Evolutionary conservation across 495 filamentous ascomycete species (phyloP).

Genomic region (Penicillium angulare): DNA sequence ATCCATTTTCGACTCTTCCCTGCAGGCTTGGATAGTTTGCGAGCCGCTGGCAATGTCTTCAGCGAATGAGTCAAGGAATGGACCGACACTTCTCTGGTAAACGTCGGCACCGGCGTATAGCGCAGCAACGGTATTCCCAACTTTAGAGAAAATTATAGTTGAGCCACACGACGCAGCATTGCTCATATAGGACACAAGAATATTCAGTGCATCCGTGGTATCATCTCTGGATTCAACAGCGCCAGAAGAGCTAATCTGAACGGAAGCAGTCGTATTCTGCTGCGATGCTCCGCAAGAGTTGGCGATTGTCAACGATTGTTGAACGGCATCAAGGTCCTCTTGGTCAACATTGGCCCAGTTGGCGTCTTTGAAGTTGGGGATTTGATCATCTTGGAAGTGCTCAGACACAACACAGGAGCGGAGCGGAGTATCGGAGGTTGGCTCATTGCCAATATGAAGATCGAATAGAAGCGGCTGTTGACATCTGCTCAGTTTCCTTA

Average conservation of each 20-base stretch:
- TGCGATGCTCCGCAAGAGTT: not conserved
- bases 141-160: not conserved
- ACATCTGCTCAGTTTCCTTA: not conserved
- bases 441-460: not conserved
- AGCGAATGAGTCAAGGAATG: not conserved
- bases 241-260: not conserved
- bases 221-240: not conserved
- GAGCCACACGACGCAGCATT: conserved; percentile 2
- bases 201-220: not conserved
- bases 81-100: not conserved
- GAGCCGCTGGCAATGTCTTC: not conserved
- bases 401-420: not conserved
- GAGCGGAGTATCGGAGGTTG: not conserved
- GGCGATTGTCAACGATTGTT: not conserved
- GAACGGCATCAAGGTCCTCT: not conserved
- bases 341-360: not conserved
- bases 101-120: not conserved
- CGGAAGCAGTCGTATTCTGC: not conserved
- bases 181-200: conserved; percentile 3
- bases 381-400: not conserved
- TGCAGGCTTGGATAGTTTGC: not conserved
- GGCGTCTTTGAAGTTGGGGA: not conserved
- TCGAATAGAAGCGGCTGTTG: not conserved
- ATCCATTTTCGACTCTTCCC: not conserved
- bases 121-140: not conserved